Percentiles rank a stretch among this genome's conserved stretches.
phyloP scores from a whole-genome alignment of 495 filamentous ascomycete species.

The Talaromyces proteolyticus region DNA sequence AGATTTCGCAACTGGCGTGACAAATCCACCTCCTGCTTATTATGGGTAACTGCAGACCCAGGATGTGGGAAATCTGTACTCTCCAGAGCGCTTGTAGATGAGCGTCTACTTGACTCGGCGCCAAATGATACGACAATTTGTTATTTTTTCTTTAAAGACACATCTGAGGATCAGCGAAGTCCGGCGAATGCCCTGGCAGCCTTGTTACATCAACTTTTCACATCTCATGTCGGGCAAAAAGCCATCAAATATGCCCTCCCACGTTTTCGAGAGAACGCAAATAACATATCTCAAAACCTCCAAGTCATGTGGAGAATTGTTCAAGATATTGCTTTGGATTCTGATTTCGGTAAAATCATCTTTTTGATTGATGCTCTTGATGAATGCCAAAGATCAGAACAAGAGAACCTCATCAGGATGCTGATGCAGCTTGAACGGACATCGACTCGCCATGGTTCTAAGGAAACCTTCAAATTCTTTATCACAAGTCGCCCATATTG shows the following conservation, averaged over 20 bases:
- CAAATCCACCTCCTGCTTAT: conserved; percentile 12
- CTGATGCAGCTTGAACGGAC: conserved; percentile 8
- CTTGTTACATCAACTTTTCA: conserved; percentile 44
- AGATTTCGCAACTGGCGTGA: conserved; percentile 11
- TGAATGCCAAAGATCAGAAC: conserved; percentile 18
- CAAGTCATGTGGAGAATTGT: conserved; percentile 37
- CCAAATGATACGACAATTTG: conserved; percentile 15
- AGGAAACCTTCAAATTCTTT: conserved; percentile 35
- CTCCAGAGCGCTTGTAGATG: conserved; percentile 37
- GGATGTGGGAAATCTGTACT: conserved; percentile 53
- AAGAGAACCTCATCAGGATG: conserved; percentile 11
- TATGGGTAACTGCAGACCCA: conserved; percentile 49
- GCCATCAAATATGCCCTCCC: conserved; percentile 19
- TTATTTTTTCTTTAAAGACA: conserved; percentile 58
- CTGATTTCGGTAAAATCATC: conserved; percentile 36
- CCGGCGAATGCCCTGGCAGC: conserved; percentile 30
- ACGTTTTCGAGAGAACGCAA: conserved; percentile 14
- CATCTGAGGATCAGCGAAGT: conserved; percentile 36
- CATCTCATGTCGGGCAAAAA: conserved; percentile 19
- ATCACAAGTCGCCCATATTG: conserved; percentile 44
- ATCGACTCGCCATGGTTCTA: background rate
- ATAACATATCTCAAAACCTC: conserved; percentile 27
- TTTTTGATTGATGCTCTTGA: conserved; percentile 46
- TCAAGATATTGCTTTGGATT: conserved; percentile 17
- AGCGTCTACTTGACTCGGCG: background rate